Base-by-base conservation (phyloP, 148 eudicot species). In the Chenopodium quinoa region DNA sequence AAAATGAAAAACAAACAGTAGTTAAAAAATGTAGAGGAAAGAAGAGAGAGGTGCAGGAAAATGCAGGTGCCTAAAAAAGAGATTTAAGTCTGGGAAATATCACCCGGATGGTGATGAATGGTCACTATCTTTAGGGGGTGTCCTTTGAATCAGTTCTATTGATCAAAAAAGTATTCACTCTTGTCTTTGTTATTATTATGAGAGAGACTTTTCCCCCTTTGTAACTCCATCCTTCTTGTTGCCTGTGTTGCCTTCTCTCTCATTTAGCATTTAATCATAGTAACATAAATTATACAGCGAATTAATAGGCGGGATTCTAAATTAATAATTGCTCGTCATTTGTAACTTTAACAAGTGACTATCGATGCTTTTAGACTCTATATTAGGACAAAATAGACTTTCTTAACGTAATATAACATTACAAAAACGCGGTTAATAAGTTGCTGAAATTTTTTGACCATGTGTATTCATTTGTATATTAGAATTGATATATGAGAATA, bases 101-200 rank as follows among this genome's bases (percentile, higher is more conserved):
- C 73, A 85, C 65, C 82, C 31, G 50, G 84, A 78, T 74, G 27
- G 75, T 78, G 84, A 85, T 82, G 87, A 85, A 82, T 82, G 77
- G 87, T 85, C 87, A 85, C 82, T 40, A 58, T 85, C 82, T 75
- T 75, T 70, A 14, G 56, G 62, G 62, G 16, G 70, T 78, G 87
- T 85, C 87, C 80, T 82, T 82, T 82, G 87, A 82, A 85, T 87
- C 87, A 85, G 86, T 85, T 87, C 85, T 76, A 72, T 78, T 73
- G 66, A 78, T 50, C 44, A 44, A 77, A 81, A 12, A 82, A 85
- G 85, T 69, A 80, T 82, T 85, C 85, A 81, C 77, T 65, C 77
- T 77, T 73, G 22, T 74, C 63, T 10, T 76, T 14, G 76, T n/a
- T 40, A 84, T 84, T 84, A 77, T 80, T 85, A 72, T 74, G 81